Base-by-base conservation (phyloP, 164 flowering plant species). In the Tetracentron sinense region DNA sequence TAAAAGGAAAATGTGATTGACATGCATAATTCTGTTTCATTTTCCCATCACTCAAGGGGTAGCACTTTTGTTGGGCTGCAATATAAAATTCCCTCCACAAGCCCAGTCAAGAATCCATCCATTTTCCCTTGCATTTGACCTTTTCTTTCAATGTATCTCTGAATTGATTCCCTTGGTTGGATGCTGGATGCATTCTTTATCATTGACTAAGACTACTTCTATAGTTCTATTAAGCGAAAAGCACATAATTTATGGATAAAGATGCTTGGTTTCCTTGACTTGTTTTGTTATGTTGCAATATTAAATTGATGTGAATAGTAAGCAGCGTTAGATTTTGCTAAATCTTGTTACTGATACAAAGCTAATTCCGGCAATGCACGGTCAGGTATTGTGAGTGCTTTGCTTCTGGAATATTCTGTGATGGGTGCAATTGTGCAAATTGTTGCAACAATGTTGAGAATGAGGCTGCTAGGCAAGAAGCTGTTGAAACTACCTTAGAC, bases 381-480 rank as follows among this genome's bases (percentile, higher is more conserved):
- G 30, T 54, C 83, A 94, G 99, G 86, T 94, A 94, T 58, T 94
- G 99, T 71, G 99, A 94, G 67, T 94, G 99, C 77, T 94, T 94
- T 81, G 96, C 99, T 58, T 84, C 96, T 48, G 96, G 97, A 62
- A 72, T 85, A 59, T 94, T 85, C 61, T 94, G 99, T 72, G 97
- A 94, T 74, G 96, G 97, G 3, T 94, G 99, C 82, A 94, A 91
- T 56, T 94, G 99, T 73, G 77, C 65, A 16, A 86, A 89, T 64
- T 94, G 99, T 69, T 72, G 70, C 62, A 94, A 94, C 59, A 94
- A 94, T 78, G 81, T 81, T 74, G 96, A 86, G 64, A 86, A 89
- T 75, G 97, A 94, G 53, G 76, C 79, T 74, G 86, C 85, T 10
- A 81, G 99, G 57, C 82, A 88, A 60, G 96, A 89, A 56, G 97